Percentiles rank a stretch among this genome's conserved stretches.
These are phyloP conservation scores for Raddia distichophylla DNA, from an alignment of 176 grass and related monocot species.

Conservation along the genomic window DNA sequence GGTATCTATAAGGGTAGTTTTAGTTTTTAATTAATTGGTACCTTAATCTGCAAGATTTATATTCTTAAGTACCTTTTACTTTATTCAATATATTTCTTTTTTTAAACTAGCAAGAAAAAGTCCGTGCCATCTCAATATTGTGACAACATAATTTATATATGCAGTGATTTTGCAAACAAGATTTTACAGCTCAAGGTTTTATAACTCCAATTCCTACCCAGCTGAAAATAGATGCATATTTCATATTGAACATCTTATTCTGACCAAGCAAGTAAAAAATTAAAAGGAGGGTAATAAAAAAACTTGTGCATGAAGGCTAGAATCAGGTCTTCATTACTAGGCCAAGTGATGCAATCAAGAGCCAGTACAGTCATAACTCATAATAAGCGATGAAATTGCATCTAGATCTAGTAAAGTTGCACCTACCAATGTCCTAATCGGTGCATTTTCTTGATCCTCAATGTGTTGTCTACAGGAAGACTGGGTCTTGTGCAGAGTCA, in stretches of 20 bases:
- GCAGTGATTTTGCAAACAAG: constrained; percentile 1
- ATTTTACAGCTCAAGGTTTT: neutral
- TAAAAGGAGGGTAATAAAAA: neutral
- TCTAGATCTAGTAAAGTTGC: constrained; percentile 18
- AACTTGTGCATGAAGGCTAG: neutral
- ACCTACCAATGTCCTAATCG: constrained; percentile 36
- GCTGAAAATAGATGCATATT: neutral
- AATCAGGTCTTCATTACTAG: constrained; percentile 4
- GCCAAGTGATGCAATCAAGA: constrained; percentile 1
- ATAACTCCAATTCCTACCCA: neutral
- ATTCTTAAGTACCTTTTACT: neutral
- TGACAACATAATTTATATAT: neutral
- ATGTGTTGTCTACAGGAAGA: constrained; percentile 65
- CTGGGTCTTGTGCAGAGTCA: constrained; percentile 95
- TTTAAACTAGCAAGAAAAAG: neutral
- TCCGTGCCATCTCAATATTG: too few relatives aligned
- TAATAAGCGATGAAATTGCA: constrained; percentile 12
- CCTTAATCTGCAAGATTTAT: neutral
- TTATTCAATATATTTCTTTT: neutral
- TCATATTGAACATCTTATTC: neutral
- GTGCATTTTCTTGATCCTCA: constrained; percentile 34
- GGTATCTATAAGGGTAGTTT: neutral
- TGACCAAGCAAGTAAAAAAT: neutral
- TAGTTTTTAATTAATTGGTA: neutral
- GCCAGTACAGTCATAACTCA: constrained; percentile 3